Base-by-base conservation (phyloP, 2,329 filamentous ascomycete species). In the Alternaria gansuensis region DNA sequence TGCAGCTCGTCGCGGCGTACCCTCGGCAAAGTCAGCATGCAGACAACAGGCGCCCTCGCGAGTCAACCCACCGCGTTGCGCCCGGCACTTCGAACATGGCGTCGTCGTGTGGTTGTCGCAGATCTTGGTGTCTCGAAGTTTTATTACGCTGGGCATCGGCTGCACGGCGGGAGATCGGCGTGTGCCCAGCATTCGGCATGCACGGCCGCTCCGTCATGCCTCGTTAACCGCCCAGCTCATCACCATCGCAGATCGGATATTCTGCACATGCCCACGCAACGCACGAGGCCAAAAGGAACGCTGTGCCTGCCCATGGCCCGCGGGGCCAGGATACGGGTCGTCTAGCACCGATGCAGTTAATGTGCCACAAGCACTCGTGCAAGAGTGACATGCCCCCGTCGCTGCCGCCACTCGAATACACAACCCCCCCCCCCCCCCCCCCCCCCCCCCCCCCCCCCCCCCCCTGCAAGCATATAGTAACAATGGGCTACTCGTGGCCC, bases 1-100 rank as follows among this genome's bases (percentile, higher is more conserved):
- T 71, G 63, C 9, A 78, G 75, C 43, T 77, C 74, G 21, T 71
- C 59, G 49, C 76, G 76, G 54, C 73, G 71, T 26, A 78, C 67
- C 40, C 75, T 77, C 39, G 28, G 33, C 6, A 26, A 45, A 8
- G 57, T 65, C 51, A 66, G 63, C 48, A 62, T 53, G 50, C 53
- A 21, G 43, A 51, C 44, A 49, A 43, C 43, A 46, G 26, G 34
- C 23, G 11, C 39, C 43, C 41, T 24, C 26, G 4, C 9, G 29
- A 40, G 10, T 8, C n/a, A 33, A 29, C 53, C 51, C 68, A 73
- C 71, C 65, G 63, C 61, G 72, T 73, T 21, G 69, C 67, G 50
- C 60, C 63, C 41, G 70, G 61, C 34, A 67, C 37, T 10, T 67
- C 61, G 40, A 71, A 71, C 67, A 72, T 71, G 55, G 62, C 57